Conservation (phyloP, 176 grass and related monocot genomes). For the Themeda triandra region DNA sequence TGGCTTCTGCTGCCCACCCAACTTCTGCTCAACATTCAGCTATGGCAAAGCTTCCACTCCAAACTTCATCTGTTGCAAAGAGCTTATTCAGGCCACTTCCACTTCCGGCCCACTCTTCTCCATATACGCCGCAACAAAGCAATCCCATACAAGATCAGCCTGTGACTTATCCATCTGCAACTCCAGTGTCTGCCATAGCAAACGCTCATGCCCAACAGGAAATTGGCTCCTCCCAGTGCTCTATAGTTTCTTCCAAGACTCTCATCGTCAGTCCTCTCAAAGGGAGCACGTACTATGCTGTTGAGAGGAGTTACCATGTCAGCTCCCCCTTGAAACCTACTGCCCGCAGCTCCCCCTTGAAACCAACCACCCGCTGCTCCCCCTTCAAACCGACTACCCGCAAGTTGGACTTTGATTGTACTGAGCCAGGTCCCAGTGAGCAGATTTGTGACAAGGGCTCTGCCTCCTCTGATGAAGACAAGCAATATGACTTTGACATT, state of each 20-base stretch:
- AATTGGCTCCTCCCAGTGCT: slow-evolving; percentile 49
- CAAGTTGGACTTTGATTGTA: slow-evolving; percentile 65
- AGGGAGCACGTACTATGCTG: slow-evolving; percentile 59
- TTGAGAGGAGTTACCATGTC: slow-evolving; percentile 85
- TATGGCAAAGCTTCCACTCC: slow-evolving; percentile 19
- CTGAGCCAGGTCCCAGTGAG: slow-evolving; percentile 29
- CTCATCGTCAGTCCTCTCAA: slow-evolving; percentile 88
- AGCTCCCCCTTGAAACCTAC: slow-evolving; percentile 74
- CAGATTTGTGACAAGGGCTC: slow-evolving; percentile 29
- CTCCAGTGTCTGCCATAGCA: not conserved
- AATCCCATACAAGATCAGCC: not conserved
- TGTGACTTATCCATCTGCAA: slow-evolving; percentile 19
- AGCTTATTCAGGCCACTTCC: slow-evolving; percentile 51
- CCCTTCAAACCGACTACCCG: slow-evolving; percentile 81
- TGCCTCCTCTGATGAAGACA: slow-evolving; percentile 44
- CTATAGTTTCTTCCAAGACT: slow-evolving; percentile 78
- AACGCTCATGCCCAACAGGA: slow-evolving; percentile 25
- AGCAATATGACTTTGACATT: slow-evolving; percentile 54
- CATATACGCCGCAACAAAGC: slow-evolving; percentile 39
- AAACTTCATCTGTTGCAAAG: slow-evolving; percentile 59
- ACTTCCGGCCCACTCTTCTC: slow-evolving; percentile 40
- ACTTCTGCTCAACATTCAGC: slow-evolving; percentile 18
- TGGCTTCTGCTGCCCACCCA: slow-evolving; percentile 18
- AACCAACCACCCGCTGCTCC: slow-evolving; percentile 38
- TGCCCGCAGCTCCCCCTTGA: slow-evolving; percentile 49